A percentile compares a stretch with the other conserved stretches of the same genome.
Evolutionary conservation across 2,329 filamentous ascomycete genomes (phyloP).

Genomic region (Aspergillus clavatus): DNA sequence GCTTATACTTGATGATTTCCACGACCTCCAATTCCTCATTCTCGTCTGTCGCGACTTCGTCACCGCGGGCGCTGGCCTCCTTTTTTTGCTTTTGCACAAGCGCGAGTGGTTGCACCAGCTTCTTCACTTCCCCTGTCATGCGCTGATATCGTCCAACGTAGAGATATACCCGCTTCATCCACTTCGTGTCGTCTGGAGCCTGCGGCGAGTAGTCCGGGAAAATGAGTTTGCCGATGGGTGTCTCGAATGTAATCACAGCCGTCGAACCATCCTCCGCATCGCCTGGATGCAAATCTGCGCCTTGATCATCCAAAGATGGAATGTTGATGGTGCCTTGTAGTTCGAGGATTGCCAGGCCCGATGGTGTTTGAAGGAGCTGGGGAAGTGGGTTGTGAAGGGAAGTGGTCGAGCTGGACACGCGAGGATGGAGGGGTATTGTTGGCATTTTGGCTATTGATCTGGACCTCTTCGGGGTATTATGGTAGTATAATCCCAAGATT

Average conservation of each 20-base stretch:
- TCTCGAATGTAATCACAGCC: constrained; percentile 31
- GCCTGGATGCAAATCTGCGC: neutral
- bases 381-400: constrained; percentile 60
- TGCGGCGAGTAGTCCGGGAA: constrained; percentile 69
- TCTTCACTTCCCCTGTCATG: constrained; percentile 85
- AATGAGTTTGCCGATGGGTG: constrained; percentile 65
- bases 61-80: constrained; percentile 13
- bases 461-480: neutral
- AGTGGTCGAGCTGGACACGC: constrained; percentile 11
- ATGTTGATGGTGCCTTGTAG: constrained; percentile 88
- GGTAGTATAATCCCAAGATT: too few relatives aligned
- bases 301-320: constrained; percentile 41
- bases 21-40: constrained; percentile 65
- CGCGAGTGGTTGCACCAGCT: constrained; percentile 70
- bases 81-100: constrained; percentile 60
- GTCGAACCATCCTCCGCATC: constrained; percentile 9
- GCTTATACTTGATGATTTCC: constrained; percentile 81
- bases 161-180: constrained; percentile 87
- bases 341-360: constrained; percentile 83
- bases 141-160: constrained; percentile 87
- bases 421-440: constrained; percentile 37
- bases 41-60: constrained; percentile 23
- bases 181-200: constrained; percentile 55
- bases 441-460: constrained; percentile 31
- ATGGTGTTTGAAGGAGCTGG: constrained; percentile 77